Evolutionary conservation across 2,329 filamentous ascomycete species (phyloP).

Genomic region (Penicillium sp.): DNA sequence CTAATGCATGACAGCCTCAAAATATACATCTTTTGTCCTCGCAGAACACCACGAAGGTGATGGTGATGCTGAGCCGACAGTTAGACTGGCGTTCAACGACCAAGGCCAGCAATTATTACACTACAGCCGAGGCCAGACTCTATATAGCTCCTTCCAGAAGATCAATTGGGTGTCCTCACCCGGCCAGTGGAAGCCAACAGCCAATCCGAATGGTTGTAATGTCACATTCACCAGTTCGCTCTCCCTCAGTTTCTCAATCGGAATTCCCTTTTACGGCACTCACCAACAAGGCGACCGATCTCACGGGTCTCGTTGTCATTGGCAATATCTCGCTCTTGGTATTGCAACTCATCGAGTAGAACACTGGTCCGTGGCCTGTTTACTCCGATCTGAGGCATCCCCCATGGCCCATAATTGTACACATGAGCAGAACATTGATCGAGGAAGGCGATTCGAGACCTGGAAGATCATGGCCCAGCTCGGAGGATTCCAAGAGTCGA

Average conservation of each 20-base stretch:
- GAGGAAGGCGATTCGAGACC: constrained; percentile 38
- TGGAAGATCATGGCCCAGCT: constrained; percentile 41
- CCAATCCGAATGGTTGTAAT: constrained; percentile 23
- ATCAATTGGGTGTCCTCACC: constrained; percentile 14
- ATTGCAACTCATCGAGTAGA: constrained; percentile 36
- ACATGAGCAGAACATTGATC: constrained; percentile 40
- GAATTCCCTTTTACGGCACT: constrained; percentile 41
- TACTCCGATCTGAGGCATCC: constrained; percentile 36
- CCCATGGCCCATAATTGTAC: constrained; percentile 30
- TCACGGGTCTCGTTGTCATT: constrained; percentile 30
- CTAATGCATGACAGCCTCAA: constrained; percentile 15
- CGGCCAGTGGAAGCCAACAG: constrained; percentile 16
- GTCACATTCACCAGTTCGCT: constrained; percentile 27
- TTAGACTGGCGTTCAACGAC: constrained; percentile 39
- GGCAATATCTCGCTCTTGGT: constrained; percentile 43
- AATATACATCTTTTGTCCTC: constrained; percentile 20
- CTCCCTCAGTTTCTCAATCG: constrained; percentile 37
- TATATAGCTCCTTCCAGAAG: constrained; percentile 39
- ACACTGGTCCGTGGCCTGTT: constrained; percentile 38
- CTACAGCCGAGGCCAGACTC: constrained; percentile 31
- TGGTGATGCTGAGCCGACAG: constrained; percentile 20
- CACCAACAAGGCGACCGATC: constrained; percentile 26
- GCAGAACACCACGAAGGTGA: constrained; percentile 12
- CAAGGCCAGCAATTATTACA: constrained; percentile 37
- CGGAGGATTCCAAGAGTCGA: constrained; percentile 34